Evolutionary conservation across 305 asterid genomes (phyloP).

Genomic region (Ilex paraguariensis): DNA sequence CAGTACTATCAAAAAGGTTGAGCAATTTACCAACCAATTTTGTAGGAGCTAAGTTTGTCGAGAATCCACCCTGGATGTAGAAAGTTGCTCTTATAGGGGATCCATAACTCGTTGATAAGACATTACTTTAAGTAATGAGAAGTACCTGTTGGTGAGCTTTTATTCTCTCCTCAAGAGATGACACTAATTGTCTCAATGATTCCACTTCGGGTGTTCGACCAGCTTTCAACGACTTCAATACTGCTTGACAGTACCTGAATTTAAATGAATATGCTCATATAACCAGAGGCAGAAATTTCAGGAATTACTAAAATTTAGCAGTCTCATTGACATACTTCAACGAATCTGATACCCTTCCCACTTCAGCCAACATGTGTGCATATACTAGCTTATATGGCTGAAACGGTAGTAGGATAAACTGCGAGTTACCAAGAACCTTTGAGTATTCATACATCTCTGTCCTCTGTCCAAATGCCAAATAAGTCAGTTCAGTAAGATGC

Average conservation of each 20-base stretch:
- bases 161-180: slow-evolving; percentile 82
- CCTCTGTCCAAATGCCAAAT: slow-evolving; percentile 53
- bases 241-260: slow-evolving; percentile 76
- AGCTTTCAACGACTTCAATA: slow-evolving; percentile 62
- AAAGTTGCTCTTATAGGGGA: background rate
- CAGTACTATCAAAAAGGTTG: slow-evolving; percentile 25
- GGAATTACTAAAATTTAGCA: background rate
- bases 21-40: slow-evolving; percentile 67
- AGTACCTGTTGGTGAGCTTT: slow-evolving; percentile 83
- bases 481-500: background rate
- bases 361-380: slow-evolving; percentile 96
- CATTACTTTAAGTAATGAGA: slow-evolving; percentile 6
- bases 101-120: too few relatives aligned
- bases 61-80: slow-evolving; percentile 75
- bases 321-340: slow-evolving; percentile 46
- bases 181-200: slow-evolving; percentile 49
- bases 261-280: slow-evolving; percentile 5
- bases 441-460: slow-evolving; percentile 89
- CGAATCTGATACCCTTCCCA: slow-evolving; percentile 90
- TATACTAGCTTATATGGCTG: slow-evolving; percentile 94
- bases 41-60: slow-evolving; percentile 70
- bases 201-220: slow-evolving; percentile 74
- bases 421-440: slow-evolving; percentile 84
- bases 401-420: slow-evolving; percentile 80
- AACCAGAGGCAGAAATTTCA: slow-evolving; percentile 2